Evolutionary conservation across 768 basidiomycete species (phyloP), one percentile per base, ranked within the genome.

Genomic region (Lyophyllum shimeji): DNA sequence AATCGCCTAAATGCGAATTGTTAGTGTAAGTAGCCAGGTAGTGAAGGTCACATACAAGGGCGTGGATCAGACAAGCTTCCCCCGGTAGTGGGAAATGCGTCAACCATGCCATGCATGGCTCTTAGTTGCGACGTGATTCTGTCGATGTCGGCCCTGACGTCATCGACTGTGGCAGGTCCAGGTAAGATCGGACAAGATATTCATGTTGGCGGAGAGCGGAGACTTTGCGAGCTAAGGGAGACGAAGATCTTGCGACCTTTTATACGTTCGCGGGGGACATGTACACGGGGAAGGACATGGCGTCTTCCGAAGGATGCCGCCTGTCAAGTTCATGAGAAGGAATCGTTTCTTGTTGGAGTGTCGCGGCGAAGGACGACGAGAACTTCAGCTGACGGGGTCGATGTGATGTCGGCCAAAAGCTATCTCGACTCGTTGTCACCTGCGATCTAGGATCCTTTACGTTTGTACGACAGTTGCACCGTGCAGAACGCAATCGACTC

Each of bases 11-110:
- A 2, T n/a, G 5, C 18, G 17, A 46, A 23, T 23, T 11, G 29
- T 46, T 1, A 46, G 21, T 40, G 52, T 45, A 5, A 33, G 9
- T 13, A 3, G 42, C 23, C 11, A 20, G 37, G 21, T 15, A 12
- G n/a, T 23, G 29, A 21, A 45, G 8, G 11, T 4, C 1, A 46
- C 58, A 2, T 44, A 69, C 70, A 23, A 71, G 47, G 11, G 68
- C 70, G 20, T 52, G 58, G 23, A 50, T 9, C 39, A 69, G 60
- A 27, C n/a, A n/a, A n/a, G 25, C 56, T 63, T 34, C 66, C 67
- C 5, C 69, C 69, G 39, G 65, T 66, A 27, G 31, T 21, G 0
- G 71, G 72, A 63, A 69, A 72, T 2, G 61, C 67, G 1, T 48
- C 65, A 52, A 71, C 66, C 43, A 58, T 52, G 50, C 53, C 66